Percentiles rank a stretch among this genome's conserved stretches.
Evolutionary conservation across 139 green algal species (phyloP).

Genomic region (Closterium sp.): DNA sequence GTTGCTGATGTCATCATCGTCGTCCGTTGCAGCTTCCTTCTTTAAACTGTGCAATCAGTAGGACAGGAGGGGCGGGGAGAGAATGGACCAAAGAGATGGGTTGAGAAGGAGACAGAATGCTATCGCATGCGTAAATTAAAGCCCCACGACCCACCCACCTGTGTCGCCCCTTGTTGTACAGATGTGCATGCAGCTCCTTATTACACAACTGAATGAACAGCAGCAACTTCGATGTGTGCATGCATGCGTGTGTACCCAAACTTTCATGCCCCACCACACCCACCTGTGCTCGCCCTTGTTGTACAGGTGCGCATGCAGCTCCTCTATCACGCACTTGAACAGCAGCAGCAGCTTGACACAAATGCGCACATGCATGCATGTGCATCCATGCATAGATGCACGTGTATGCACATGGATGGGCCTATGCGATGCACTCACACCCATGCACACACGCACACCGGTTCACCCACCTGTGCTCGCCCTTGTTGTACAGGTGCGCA

Average conservation of each 20-base stretch:
- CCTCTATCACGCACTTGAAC: slow-evolving; percentile 45
- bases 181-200: background rate
- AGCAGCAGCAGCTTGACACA: slow-evolving; percentile 3
- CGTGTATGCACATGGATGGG: too few relatives aligned
- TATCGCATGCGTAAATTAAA: too few relatives aligned
- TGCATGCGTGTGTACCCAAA: too few relatives aligned
- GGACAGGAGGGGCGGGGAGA: background rate
- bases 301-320: slow-evolving; percentile 44
- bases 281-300: slow-evolving; percentile 50
- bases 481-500: slow-evolving; percentile 46
- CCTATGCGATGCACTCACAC: too few relatives aligned
- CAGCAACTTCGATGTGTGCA: too few relatives aligned
- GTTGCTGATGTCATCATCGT: slow-evolving; percentile 22
- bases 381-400: background rate
- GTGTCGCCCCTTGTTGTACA: background rate
- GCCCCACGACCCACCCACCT: too few relatives aligned
- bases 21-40: background rate
- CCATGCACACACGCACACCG: too few relatives aligned
- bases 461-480: slow-evolving; percentile 44
- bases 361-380: too few relatives aligned
- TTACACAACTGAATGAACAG: slow-evolving; percentile 36
- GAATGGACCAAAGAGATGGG: too few relatives aligned
- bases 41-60: background rate
- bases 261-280: too few relatives aligned
- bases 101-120: too few relatives aligned